Evolutionary conservation across 2,329 filamentous ascomycete genomes (phyloP).

Genomic region (Xylariomycetidae sp.): DNA sequence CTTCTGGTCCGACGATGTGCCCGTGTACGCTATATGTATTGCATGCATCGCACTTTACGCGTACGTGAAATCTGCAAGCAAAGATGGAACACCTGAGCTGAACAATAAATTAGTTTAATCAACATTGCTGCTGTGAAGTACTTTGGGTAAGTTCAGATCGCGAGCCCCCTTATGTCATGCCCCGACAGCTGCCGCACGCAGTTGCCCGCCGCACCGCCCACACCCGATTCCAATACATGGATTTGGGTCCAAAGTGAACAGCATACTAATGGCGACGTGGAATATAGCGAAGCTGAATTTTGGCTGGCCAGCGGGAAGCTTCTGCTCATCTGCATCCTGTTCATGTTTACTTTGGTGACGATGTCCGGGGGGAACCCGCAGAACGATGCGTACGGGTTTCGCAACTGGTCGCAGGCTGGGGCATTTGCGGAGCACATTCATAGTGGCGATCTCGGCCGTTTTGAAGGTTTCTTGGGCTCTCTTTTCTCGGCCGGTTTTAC

Average conservation of each 20-base stretch:
- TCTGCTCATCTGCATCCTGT: conserved; percentile 61
- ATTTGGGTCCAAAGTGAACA: too few relatives aligned
- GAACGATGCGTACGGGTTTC: conserved; percentile 64
- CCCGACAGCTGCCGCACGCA: too few relatives aligned
- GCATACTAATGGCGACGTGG: too few relatives aligned
- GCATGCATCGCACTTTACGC: conserved; percentile 27
- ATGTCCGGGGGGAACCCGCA: conserved; percentile 76
- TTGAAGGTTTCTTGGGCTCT: conserved; percentile 60
- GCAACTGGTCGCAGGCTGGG: conserved; percentile 60
- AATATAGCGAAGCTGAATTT: conserved; percentile 70
- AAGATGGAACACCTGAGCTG: conserved; percentile 5
- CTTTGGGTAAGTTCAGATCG: conserved; percentile 24
- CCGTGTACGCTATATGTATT: conserved; percentile 42
- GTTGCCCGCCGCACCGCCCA: too few relatives aligned
- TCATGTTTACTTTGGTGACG: conserved; percentile 72
- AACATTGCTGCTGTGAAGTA: conserved; percentile 28
- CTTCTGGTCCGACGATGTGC: conserved; percentile 44
- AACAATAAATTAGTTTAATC: conserved; percentile 18
- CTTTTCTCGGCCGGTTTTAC: conserved; percentile 53
- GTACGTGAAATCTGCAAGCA: conserved; percentile 34
- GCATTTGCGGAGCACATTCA: conserved; percentile 58
- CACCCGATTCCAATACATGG: too few relatives aligned
- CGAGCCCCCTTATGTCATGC: too few relatives aligned
- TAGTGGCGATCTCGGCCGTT: conserved; percentile 57
- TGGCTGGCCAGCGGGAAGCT: conserved; percentile 61